phyloP scores from a whole-genome alignment of 2,329 filamentous ascomycete species.

The Sclerotinia glacialis region DNA sequence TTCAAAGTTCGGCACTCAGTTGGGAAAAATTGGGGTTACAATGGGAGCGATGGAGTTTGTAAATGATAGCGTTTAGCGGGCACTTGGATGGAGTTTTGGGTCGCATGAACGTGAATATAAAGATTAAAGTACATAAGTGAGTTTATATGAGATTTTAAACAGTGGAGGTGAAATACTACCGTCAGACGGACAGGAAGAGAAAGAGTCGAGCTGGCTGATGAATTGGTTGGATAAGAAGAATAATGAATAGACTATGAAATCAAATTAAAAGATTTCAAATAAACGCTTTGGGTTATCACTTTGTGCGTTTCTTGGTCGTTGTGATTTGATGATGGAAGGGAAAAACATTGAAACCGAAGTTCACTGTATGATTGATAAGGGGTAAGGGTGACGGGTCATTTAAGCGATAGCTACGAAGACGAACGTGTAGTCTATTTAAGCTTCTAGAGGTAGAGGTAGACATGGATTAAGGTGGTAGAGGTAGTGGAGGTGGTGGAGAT shows the following conservation, averaged over 20 bases:
- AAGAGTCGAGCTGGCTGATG: background rate
- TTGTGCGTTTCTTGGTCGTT: background rate
- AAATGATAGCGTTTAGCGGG: constrained; percentile 21
- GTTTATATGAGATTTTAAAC: background rate
- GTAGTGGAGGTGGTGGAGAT: too few species aligned
- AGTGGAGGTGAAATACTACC: too few species aligned
- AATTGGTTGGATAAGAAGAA: background rate
- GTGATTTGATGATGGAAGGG: background rate
- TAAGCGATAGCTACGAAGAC: too few species aligned
- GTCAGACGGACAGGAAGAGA: background rate
- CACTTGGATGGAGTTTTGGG: constrained; percentile 7
- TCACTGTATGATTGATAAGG: too few species aligned
- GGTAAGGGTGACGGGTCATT: too few species aligned
- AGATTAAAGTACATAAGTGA: background rate
- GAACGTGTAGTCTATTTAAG: too few species aligned
- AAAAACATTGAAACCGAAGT: too few species aligned
- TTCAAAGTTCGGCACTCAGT: background rate
- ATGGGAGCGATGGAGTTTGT: background rate
- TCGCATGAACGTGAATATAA: background rate
- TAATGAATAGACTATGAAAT: constrained; percentile 1
- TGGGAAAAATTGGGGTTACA: background rate
- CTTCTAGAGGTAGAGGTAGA: too few species aligned
- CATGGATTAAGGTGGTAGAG: too few species aligned
- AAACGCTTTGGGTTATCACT: background rate
- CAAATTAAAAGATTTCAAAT: background rate